Evolutionary conservation across 352 stramenopile genomes (phyloP).

Genomic region (Sclerospora graminicola): DNA sequence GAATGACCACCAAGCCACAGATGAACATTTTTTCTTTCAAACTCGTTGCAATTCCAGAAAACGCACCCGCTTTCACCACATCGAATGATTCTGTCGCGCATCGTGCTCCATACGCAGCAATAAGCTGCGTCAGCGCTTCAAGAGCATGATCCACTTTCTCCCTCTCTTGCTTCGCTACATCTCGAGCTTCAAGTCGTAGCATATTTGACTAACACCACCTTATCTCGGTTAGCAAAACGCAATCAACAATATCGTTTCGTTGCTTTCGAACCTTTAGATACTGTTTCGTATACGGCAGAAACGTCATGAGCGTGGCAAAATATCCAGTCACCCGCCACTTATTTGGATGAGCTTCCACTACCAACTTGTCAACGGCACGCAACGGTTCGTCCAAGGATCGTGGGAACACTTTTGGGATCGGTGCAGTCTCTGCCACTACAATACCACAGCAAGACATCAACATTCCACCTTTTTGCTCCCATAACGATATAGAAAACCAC

Average conservation of each 20-base stretch:
- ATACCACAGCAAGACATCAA: neutral
- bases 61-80: slow-evolving; percentile 45
- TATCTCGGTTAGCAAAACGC: neutral
- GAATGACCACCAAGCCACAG: neutral
- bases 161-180: slow-evolving; percentile 41
- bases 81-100: slow-evolving; percentile 27
- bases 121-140: slow-evolving; percentile 18
- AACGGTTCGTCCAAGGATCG: slow-evolving; percentile 67
- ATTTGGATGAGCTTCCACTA: slow-evolving; percentile 78
- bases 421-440: slow-evolving; percentile 37
- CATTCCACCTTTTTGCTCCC: neutral
- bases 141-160: slow-evolving; percentile 48
- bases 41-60: neutral
- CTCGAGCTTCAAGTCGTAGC: slow-evolving; percentile 69
- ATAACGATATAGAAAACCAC: slow-evolving; percentile 4
- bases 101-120: slow-evolving; percentile 29
- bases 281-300: slow-evolving; percentile 83
- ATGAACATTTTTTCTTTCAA: neutral
- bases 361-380: slow-evolving; percentile 64
- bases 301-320: slow-evolving; percentile 82
- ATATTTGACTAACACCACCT: slow-evolving; percentile 60
- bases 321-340: slow-evolving; percentile 86
- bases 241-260: neutral
- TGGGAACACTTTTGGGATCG: slow-evolving; percentile 78
- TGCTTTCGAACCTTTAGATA: slow-evolving; percentile 52